Percentiles rank a stretch among this genome's conserved stretches.
phyloP scores from a whole-genome alignment of 257 asterid genomes.

The Scutellaria barbata region DNA sequence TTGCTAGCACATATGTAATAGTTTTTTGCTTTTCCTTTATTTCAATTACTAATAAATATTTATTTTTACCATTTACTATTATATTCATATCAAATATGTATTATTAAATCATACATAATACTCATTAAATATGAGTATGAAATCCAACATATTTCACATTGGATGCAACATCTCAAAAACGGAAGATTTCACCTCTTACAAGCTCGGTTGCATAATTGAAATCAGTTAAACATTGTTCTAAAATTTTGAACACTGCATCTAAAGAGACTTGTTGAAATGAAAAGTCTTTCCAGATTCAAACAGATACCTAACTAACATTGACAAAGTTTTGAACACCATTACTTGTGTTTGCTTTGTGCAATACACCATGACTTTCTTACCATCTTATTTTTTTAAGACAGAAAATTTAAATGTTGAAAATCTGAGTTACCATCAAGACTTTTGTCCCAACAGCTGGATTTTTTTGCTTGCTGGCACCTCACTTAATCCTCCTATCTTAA shows the following conservation, averaged over 20 bases:
- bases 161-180: too few species aligned
- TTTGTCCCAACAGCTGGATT: slow-evolving; percentile 28
- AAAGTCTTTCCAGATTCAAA: slow-evolving; percentile 36
- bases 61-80: too few species aligned
- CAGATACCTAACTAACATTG: slow-evolving; percentile 41
- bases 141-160: too few species aligned
- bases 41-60: too few species aligned
- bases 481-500: slow-evolving; percentile 9
- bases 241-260: slow-evolving; percentile 26
- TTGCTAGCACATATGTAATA: not conserved
- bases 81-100: too few species aligned
- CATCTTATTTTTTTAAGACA: slow-evolving; percentile 20
- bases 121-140: too few species aligned
- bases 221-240: not conserved
- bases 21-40: too few species aligned
- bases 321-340: slow-evolving; percentile 9
- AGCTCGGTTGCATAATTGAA: not conserved
- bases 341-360: slow-evolving; percentile 15
- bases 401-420: slow-evolving; percentile 17
- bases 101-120: too few species aligned
- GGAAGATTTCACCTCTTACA: not conserved
- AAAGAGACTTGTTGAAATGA: slow-evolving; percentile 21
- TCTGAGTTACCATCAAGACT: slow-evolving; percentile 28
- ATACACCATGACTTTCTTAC: slow-evolving; percentile 28
- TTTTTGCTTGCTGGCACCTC: slow-evolving; percentile 26